These are phyloP conservation scores for Trichoderma koningiopsis DNA, from an alignment of 2,329 filamentous ascomycete genomes.

Conservation along the genomic window DNA sequence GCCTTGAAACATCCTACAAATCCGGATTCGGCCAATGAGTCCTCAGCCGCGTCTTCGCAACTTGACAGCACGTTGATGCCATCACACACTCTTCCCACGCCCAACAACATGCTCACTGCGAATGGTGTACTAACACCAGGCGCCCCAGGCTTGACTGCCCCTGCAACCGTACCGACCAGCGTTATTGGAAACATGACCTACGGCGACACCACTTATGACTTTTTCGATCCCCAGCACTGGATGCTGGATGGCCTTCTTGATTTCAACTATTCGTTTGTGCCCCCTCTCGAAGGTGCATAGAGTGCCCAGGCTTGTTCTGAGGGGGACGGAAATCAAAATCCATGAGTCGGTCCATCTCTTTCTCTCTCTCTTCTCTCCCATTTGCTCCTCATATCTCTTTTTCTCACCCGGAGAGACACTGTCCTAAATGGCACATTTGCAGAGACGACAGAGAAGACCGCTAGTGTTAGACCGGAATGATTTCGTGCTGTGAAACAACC, in stretches of 20 bases:
- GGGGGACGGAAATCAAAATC: conserved; percentile 8
- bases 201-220: conserved; percentile 73
- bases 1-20: conserved; percentile 86
- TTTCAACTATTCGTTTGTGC: conserved; percentile 69
- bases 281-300: conserved; percentile 56
- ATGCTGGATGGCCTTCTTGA: conserved; percentile 85
- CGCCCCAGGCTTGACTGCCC: conserved; percentile 48
- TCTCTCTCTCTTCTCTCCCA: conserved; percentile 23
- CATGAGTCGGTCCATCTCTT: conserved; percentile 19
- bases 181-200: conserved; percentile 59
- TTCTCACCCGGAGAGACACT: conserved; percentile 1
- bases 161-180: conserved; percentile 44
- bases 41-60: conserved; percentile 67
- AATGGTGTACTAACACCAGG: conserved; percentile 58
- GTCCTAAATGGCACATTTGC: conserved; percentile 20
- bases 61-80: conserved; percentile 62
- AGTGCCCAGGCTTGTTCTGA: background rate
- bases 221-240: conserved; percentile 93
- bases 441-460: conserved; percentile 16
- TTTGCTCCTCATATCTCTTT: conserved; percentile 4
- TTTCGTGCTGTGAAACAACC: conserved; percentile 11
- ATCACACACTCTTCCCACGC: conserved; percentile 43
- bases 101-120: conserved; percentile 48
- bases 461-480: conserved; percentile 5
- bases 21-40: conserved; percentile 75